Evolutionary conservation across 2,329 filamentous ascomycete species (phyloP), one percentile per base, ranked within the genome.

Genomic region (Fusarium brevicatenulatum): DNA sequence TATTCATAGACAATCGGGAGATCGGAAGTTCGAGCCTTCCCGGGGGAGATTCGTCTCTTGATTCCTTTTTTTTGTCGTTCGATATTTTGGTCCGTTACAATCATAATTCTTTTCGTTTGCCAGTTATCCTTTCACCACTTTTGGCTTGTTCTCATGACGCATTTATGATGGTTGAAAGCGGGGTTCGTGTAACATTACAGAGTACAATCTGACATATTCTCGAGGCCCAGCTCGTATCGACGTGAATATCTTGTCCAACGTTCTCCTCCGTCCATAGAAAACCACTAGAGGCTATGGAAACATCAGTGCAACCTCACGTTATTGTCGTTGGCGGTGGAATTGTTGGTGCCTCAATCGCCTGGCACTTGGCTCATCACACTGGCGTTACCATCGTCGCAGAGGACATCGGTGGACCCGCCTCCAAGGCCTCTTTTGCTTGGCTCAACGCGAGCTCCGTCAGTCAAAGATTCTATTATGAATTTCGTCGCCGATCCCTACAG

Each of bases 11-110:
- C 73, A 74, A 77, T 77, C 76, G 75, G 72, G 74, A 77, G 76
- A 77, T 77, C 76, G 74, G 72, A 76, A 78, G 76, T 78, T 77
- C 76, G 76, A 77, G 68, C 76, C 76, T 77, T 77, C 70, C 75
- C 76, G 75, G 76, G 75, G 76, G 76, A 77, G 70, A 54, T 19
- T 50, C 8, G 16, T 21, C 28, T 49, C 21, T 70, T 7, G 21
- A 2, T 8, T 8, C 9, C 9, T 37, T 19, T 37, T 37, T 37
- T 37, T 9, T 6, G 4, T 19, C 36, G 2, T 19, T 19, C 36
- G 9, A 37, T 37, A 19, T 19, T 10, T 37, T 37, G 9, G 16
- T 37, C 16, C 16, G 36, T 10, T 19, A 10, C 16, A 37, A 19
- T 8, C 5, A 19, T 37, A 10, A 10, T 37, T 2, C 36, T 19